Conservation (phyloP, 352 stramenopile species). For the Phytopythium boreale region DNA sequence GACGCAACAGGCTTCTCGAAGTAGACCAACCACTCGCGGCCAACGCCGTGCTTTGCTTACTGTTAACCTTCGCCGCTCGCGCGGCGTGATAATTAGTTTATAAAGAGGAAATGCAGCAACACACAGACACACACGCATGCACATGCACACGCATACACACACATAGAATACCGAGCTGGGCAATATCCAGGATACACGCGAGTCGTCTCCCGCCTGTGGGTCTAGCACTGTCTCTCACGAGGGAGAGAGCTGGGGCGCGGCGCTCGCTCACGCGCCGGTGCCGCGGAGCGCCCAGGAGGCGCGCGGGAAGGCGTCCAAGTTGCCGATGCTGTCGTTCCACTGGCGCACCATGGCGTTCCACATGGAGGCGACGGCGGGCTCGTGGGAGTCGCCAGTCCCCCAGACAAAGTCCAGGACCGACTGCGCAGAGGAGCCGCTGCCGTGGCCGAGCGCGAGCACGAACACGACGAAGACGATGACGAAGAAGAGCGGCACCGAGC, state of each 20-base stretch:
- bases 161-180: neutral
- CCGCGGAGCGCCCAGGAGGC: slow-evolving; percentile 10
- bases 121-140: neutral
- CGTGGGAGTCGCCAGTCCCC: neutral
- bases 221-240: neutral
- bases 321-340: slow-evolving; percentile 7
- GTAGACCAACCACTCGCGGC: no score
- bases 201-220: neutral
- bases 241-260: no score
- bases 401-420: slow-evolving; percentile 12
- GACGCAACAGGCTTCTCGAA: no score
- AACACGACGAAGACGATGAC: slow-evolving; percentile 57
- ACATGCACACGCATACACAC: neutral
- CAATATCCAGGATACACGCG: neutral
- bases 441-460: slow-evolving; percentile 41
- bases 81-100: slow-evolving; percentile 7
- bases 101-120: slow-evolving; percentile 1
- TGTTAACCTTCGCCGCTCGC: neutral
- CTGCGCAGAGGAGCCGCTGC: slow-evolving; percentile 3
- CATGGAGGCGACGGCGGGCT: neutral
- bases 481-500: slow-evolving; percentile 58
- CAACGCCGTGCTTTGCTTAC: neutral
- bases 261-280: neutral
- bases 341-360: slow-evolving; percentile 14
- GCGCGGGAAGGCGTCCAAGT: slow-evolving; percentile 5